Percentiles rank a stretch among this genome's conserved stretches.
Evolutionary conservation across 2,329 filamentous ascomycete species (phyloP).

Genomic region (Curvularia spicifera): DNA sequence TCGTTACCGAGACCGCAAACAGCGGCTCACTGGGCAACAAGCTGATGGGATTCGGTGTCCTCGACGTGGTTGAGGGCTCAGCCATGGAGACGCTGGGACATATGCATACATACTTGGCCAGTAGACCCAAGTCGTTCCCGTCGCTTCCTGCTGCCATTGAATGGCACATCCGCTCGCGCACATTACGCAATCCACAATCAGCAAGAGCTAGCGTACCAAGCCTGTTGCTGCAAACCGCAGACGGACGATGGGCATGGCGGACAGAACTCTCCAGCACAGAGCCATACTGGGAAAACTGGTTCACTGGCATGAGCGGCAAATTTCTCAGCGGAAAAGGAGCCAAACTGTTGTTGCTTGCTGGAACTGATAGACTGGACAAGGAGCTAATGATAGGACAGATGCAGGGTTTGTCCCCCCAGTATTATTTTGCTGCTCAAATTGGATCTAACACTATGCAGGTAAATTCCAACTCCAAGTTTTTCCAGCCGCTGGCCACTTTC

Average conservation of each 20-base stretch:
- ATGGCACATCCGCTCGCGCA: slow-evolving; percentile 91
- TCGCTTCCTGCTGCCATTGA: slow-evolving; percentile 81
- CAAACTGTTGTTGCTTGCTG: slow-evolving; percentile 83
- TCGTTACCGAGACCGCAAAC: slow-evolving; percentile 82
- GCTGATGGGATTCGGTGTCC: slow-evolving; percentile 83
- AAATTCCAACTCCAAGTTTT: slow-evolving; percentile 97
- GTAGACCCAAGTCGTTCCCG: slow-evolving; percentile 78
- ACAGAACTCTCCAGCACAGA: slow-evolving; percentile 85
- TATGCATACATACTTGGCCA: slow-evolving; percentile 91
- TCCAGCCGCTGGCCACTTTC: slow-evolving; percentile 93
- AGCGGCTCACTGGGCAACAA: slow-evolving; percentile 68
- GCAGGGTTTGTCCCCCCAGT: slow-evolving; percentile 70
- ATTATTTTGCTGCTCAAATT: slow-evolving; percentile 4
- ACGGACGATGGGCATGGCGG: slow-evolving; percentile 74
- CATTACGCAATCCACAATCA: slow-evolving; percentile 81
- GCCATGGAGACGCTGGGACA: slow-evolving; percentile 93
- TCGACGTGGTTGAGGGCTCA: slow-evolving; percentile 94
- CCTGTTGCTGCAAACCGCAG: slow-evolving; percentile 62
- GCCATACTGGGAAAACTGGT: slow-evolving; percentile 95
- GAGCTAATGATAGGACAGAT: slow-evolving; percentile 96
- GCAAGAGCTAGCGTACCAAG: slow-evolving; percentile 87
- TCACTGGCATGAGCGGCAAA: slow-evolving; percentile 83
- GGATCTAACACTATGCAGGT: slow-evolving; percentile 57
- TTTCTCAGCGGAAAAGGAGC: slow-evolving; percentile 83
- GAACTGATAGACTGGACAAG: slow-evolving; percentile 87